Base-by-base conservation (phyloP, 2,329 filamentous ascomycete species). In the Periconia digitata region DNA sequence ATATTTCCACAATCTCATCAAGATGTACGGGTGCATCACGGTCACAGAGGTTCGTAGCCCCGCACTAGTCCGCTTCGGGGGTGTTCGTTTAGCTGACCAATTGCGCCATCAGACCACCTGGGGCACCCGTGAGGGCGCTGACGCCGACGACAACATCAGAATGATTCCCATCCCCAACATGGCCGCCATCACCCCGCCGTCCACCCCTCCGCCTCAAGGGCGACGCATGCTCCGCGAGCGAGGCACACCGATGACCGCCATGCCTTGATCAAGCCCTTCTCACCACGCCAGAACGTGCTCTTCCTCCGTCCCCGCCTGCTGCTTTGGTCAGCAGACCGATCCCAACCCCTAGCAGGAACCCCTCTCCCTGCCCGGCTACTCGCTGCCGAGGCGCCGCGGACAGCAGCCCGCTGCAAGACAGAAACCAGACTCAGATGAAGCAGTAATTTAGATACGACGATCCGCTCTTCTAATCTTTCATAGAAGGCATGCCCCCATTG, bases 91-190 rank as follows among this genome's bases (percentile, higher is more conserved):
- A 3, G 27, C 27, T 32, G 27, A 32, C 27, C 27, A 32, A 32
- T 32, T 10, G n/a, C 27, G 7, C 38, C 13, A 35, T 42, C 55
- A 96, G 92, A 96, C 92, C 38, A 92, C 91, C 44, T 96, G 92
- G 92, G 92, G 92, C 66, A 96, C 90, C 74, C 87, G 92, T 72
- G 89, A 90, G 62, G 92, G 94, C 62, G 92, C 90, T 66, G 92
- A 96, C 72, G 82, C 87, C 59, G 88, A 95, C 60, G 69, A 72
- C 54, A 70, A 70, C 55, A 66, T 72, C 50, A 63, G 70, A 49
- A 71, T 72, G 69, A 51, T 70, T 43, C 67, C 67, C 12, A 70
- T 70, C 47, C 63, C 65, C 39, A 54, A 52, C 38, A 64, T 62
- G 60, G 58, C 63, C 22, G 55, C 61, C 24, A 68, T 70, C 24